Conservation (phyloP, 2,329 filamentous ascomycete genomes). For the Teratosphaeria zuluensis region DNA sequence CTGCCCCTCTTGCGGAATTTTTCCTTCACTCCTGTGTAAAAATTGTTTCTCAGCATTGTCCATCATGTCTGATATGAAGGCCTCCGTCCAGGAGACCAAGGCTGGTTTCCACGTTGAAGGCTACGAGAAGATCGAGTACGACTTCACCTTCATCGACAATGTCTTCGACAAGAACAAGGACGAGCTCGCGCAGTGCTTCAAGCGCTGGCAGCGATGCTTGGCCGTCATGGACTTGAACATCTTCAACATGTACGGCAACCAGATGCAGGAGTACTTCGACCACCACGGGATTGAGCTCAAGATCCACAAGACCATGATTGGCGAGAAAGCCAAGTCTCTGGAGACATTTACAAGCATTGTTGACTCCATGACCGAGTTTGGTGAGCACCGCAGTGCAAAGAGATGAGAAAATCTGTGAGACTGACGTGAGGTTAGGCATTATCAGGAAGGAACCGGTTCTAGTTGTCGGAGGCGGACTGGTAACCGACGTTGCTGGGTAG, state of each 20-base stretch:
- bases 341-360: conserved; percentile 60
- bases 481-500: conserved; percentile 67
- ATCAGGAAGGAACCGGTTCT: conserved; percentile 50
- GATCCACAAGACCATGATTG: conserved; percentile 64
- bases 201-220: conserved; percentile 54
- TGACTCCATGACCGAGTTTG: conserved; percentile 65
- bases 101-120: conserved; percentile 61
- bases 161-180: conserved; percentile 53
- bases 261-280: conserved; percentile 59
- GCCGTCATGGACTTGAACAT: conserved; percentile 65
- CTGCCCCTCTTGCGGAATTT: neutral
- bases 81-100: conserved; percentile 53
- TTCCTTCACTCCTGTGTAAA: neutral
- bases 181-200: conserved; percentile 56
- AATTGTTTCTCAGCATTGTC: conserved; percentile 5
- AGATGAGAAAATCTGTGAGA: neutral
- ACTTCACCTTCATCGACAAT: conserved; percentile 63
- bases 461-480: conserved; percentile 57
- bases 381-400: conserved; percentile 32
- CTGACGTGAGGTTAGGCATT: conserved; percentile 9
- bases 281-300: conserved; percentile 53
- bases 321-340: conserved; percentile 66
- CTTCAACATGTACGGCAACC: conserved; percentile 55
- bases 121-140: conserved; percentile 68
- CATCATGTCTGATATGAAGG: conserved; percentile 61